Conservation (phyloP, 108 stramenopile species). For the Cyclostephanos invisitatus region DNA sequence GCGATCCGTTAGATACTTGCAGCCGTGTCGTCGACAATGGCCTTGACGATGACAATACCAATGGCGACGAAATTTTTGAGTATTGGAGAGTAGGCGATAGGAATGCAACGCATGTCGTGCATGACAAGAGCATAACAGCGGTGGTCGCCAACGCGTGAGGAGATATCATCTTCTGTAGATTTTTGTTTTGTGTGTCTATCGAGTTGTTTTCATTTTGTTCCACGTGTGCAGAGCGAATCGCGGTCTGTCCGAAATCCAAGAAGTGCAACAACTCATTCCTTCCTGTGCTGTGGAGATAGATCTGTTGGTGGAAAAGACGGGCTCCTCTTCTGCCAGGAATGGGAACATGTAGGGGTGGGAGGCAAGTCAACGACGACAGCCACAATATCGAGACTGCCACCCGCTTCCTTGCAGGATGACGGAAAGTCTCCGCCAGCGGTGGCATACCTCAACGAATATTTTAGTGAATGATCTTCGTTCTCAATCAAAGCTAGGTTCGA, state of each 20-base stretch:
- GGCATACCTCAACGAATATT: conserved; percentile 16
- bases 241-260: no score
- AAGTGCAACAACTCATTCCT: no score
- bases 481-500: neutral
- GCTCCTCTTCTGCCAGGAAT: no score
- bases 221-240: no score
- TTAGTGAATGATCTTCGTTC: conserved; percentile 10
- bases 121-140: neutral
- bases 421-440: conserved; percentile 14
- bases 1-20: conserved; percentile 18
- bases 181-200: neutral
- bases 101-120: conserved; percentile 15
- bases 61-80: neutral
- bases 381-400: neutral
- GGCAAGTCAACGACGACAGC: no score
- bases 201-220: no score
- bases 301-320: no score
- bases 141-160: neutral
- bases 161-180: neutral
- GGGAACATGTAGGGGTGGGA: no score
- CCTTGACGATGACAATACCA: neutral
- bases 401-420: neutral
- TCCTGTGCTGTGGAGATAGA: no score
- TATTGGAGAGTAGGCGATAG: conserved; percentile 2
- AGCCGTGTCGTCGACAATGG: conserved; percentile 6